Evolutionary conservation across 495 filamentous ascomycete species (phyloP).

Genomic region (Beverwykella pulmonaria): DNA sequence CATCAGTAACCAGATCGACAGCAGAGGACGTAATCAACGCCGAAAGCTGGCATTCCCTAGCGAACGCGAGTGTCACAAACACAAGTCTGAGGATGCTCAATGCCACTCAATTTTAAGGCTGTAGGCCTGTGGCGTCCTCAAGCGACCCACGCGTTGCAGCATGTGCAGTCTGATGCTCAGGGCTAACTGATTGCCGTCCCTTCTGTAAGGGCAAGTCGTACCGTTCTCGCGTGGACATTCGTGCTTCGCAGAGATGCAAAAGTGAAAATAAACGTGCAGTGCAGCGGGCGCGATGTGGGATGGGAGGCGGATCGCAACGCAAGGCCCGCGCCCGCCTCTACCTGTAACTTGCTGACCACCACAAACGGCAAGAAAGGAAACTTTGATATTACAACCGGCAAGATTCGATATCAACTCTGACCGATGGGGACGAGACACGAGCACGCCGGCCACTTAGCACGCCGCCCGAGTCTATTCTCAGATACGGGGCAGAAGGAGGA

Average conservation of each 20-base stretch:
- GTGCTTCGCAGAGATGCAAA: constrained; percentile 35
- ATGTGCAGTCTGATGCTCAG: constrained; percentile 14
- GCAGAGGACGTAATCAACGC: constrained; percentile 21
- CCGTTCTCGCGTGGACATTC: constrained; percentile 34
- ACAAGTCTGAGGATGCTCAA: background rate
- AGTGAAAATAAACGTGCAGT: constrained; percentile 41
- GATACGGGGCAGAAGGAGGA: constrained; percentile 17
- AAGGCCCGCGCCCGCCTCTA: constrained; percentile 28
- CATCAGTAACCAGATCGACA: background rate
- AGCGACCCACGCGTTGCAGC: constrained; percentile 27
- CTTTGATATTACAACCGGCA: constrained; percentile 28
- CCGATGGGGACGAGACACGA: constrained; percentile 30
- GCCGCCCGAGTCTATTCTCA: constrained; percentile 22
- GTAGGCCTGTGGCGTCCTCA: constrained; percentile 26
- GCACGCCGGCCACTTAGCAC: constrained; percentile 8
- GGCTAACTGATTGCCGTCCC: constrained; percentile 18
- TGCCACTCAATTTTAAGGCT: constrained; percentile 10
- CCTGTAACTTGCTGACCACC: constrained; percentile 39
- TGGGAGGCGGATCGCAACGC: constrained; percentile 24
- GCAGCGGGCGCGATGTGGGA: constrained; percentile 38
- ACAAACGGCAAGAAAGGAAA: constrained; percentile 30
- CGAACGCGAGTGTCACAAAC: constrained; percentile 3
- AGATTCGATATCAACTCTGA: constrained; percentile 12
- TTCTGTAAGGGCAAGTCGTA: constrained; percentile 36
- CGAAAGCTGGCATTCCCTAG: constrained; percentile 5